Base-by-base conservation (phyloP, 305 asterid genomes). In the Solanum hybrid region DNA sequence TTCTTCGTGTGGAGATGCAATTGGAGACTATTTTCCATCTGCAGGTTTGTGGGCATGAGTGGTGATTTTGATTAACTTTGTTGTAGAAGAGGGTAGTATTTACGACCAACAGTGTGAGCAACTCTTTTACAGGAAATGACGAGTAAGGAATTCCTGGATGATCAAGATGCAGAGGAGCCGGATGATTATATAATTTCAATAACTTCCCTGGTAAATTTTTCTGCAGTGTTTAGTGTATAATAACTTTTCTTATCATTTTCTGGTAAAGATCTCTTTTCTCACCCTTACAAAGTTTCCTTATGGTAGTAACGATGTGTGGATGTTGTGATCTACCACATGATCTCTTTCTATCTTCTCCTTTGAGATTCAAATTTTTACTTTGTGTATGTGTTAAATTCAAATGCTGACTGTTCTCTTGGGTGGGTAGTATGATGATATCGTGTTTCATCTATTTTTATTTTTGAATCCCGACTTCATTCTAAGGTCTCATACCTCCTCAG, bases 141-240 rank as follows among this genome's bases (percentile, higher is more conserved):
- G 31, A 98, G 94, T 91, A 93, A 94, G 92, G 96, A 95, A 89
- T 98, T 97, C 93, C 92, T 97, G 96, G 99, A 97, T 86, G 99
- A 97, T 94, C 98, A 96, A 95, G 99, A 98, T 92, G 98, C 98
- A 29, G 99, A 98, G 94, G 99, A 98, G 94, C 99, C 99, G 61
- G 99, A 98, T 93, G 99, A 98, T 92, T 97, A 94, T 92, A 94
- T 98, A 73, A 96, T 98, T 91, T 95, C 99, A 39, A 91, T 98
- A 91, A 95, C 98, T 87, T 95, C 99, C 91, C 98, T 95, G 97
- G 99, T 96, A 82, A 92, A 94, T 89, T 86, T 75, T 45, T 36
- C 37, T 79, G 38, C 31, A 12, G 77, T 57, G n/a, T 32, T 32
- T 57, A 39, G 45, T 61, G 75, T 85, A 85, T 32, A 51, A 32